These are phyloP conservation scores for Dothistroma pini DNA, from an alignment of 2,329 filamentous ascomycete genomes.

Conservation along the genomic window DNA sequence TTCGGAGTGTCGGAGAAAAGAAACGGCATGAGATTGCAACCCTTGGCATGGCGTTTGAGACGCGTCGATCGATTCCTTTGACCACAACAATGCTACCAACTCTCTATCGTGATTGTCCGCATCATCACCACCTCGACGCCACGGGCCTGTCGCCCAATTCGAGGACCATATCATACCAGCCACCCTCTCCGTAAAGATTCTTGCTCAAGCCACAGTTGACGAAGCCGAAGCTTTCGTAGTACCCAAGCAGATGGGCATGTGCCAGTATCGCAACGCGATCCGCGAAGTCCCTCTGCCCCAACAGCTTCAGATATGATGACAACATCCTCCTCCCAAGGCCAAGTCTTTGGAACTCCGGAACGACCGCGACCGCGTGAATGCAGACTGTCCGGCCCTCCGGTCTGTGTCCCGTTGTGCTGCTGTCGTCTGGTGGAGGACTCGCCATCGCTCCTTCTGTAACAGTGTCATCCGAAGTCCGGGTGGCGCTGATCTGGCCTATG, in stretches of 20 bases:
- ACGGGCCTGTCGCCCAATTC: background rate
- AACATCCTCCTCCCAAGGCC: conserved; percentile 9
- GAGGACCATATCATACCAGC: conserved; percentile 73
- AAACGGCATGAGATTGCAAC: too few species aligned
- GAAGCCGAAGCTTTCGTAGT: conserved; percentile 72
- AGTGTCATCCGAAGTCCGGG: conserved; percentile 57
- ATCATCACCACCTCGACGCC: background rate
- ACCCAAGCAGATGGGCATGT: conserved; percentile 65
- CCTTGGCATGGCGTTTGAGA: too few species aligned
- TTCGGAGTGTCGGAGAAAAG: background rate
- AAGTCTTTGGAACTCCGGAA: conserved; percentile 7
- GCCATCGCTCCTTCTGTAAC: conserved; percentile 74
- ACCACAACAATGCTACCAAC: too few species aligned
- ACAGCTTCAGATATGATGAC: conserved; percentile 43
- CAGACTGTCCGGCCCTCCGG: conserved; percentile 68
- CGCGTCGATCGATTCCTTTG: too few species aligned
- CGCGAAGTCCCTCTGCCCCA: conserved; percentile 63
- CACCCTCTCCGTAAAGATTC: conserved; percentile 68
- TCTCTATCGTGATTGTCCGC: background rate
- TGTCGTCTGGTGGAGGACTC: conserved; percentile 49
- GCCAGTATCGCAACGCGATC: conserved; percentile 71
- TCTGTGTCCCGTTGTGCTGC: conserved; percentile 58
- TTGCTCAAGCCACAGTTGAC: conserved; percentile 62
- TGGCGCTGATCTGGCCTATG: conserved; percentile 70
- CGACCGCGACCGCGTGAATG: conserved; percentile 59